Evolutionary conservation across 371 early-diverging fungal genomes (phyloP), one percentile per base, ranked within the genome.

Genomic region (Rhizopus arrhizus): DNA sequence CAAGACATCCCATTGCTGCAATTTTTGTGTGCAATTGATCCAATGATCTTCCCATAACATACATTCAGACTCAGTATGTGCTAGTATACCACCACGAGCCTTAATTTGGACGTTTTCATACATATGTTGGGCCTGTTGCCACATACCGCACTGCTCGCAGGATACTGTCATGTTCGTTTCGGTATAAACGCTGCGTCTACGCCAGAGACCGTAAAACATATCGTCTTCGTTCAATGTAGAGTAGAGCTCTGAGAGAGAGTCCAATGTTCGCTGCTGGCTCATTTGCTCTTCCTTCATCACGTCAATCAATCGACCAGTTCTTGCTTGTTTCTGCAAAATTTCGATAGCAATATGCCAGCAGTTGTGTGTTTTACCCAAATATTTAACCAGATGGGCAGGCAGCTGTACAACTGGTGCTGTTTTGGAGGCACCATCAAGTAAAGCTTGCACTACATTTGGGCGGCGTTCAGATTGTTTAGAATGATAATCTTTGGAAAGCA

Each of bases 1-100:
- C 53, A 98, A 78, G 53, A 98, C 87, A 63, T 99, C 99, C 99
- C 99, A 99, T 71, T 96, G 97, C 75, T 99, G 99, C 32, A 99
- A 74, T 45, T 93, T 88, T 68, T 95, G 86, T 0, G 98, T 90
- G 61, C 96, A 94, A 8, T 74, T 70, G 15, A 98, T 85, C 94
- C 99, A 99, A 61, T 95, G 95, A 53, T 97, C 92, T 77, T 99
- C 98, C 99, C 99, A 99, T 12, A 98, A 77, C 47, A 85, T 84
- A 68, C 96, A 98, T 69, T 99, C 99, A 0, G 95, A 85, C 70
- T 99, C 99, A 29, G 92, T 87, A 64, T 95, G 98, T 3, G 95
- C 92, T 40, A 95, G 70, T 2, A 87, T 84, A 0, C 95, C 94
- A 3, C 88, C 90, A 4, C 95, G 83, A 1, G 95, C 97, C 74